A percentile compares a stretch with the other conserved stretches of the same genome.
Evolutionary conservation across 768 basidiomycete genomes (phyloP).

Genomic region (Boletales sp.): DNA sequence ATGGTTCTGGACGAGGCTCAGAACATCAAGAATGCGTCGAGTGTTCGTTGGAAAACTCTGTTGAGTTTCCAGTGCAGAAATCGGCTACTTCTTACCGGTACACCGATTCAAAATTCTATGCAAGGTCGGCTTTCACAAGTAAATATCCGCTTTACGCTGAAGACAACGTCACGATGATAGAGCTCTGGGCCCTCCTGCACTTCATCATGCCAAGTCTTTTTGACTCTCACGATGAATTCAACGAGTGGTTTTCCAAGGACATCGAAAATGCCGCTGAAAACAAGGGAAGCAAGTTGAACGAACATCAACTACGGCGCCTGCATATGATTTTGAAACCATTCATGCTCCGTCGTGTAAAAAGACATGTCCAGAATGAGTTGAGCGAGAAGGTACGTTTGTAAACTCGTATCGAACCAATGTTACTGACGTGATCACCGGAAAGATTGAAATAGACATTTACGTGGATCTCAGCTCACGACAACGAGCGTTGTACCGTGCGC

Average conservation of each 20-base stretch:
- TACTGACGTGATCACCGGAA: constrained; percentile 67
- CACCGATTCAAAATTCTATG: constrained; percentile 99
- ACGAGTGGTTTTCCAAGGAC: constrained; percentile 99
- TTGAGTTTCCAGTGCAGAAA: constrained; percentile 96
- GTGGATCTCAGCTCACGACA: constrained; percentile 94
- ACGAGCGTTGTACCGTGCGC: constrained; percentile 81
- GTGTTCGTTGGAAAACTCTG: constrained; percentile 95
- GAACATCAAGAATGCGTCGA: constrained; percentile 97
- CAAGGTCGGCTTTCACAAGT: constrained; percentile 59
- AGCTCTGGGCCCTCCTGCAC: constrained; percentile 96
- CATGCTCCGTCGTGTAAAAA: constrained; percentile 96
- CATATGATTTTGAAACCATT: constrained; percentile 99
- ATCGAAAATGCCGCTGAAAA: constrained; percentile 95
- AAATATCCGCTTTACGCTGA: constrained; percentile 1
- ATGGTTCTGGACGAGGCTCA: constrained; percentile 99
- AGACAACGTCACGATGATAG: constrained; percentile 37
- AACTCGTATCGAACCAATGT: constrained; percentile 59
- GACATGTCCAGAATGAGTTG: constrained; percentile 98
- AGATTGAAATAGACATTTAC: constrained; percentile 96
- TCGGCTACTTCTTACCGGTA: constrained; percentile 90
- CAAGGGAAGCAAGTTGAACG: constrained; percentile 87
- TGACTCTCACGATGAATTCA: constrained; percentile 99
- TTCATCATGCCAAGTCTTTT: constrained; percentile 99
- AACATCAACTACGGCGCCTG: constrained; percentile 88
- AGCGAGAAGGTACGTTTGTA: constrained; percentile 80